phyloP scores from a whole-genome alignment of 2,329 filamentous ascomycete genomes.

The Aureobasidium vineae region DNA sequence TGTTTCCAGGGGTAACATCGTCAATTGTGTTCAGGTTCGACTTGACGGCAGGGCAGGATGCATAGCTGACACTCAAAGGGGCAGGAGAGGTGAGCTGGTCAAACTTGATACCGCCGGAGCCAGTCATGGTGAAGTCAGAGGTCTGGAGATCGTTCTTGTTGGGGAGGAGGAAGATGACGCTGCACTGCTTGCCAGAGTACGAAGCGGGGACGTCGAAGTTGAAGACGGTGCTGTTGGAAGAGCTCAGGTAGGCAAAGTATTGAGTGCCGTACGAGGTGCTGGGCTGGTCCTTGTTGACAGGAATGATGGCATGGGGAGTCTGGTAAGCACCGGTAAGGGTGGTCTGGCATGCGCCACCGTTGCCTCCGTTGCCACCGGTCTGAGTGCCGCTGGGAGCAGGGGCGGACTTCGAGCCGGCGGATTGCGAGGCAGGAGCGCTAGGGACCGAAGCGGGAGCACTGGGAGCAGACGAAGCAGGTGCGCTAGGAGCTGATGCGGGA shows the following conservation, averaged over 20 bases:
- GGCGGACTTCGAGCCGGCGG: neutral
- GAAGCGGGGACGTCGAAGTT: slow-evolving; percentile 48
- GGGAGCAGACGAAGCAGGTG: neutral
- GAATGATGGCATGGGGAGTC: slow-evolving; percentile 40
- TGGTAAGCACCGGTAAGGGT: slow-evolving; percentile 39
- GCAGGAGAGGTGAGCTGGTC: slow-evolving; percentile 32
- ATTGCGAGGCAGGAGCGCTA: neutral
- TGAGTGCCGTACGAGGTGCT: slow-evolving; percentile 43
- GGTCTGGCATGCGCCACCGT: slow-evolving; percentile 32
- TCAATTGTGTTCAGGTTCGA: neutral
- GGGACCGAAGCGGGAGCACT: neutral
- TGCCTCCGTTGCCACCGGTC: neutral
- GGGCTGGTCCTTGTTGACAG: slow-evolving; percentile 41
- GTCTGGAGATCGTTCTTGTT: slow-evolving; percentile 38
- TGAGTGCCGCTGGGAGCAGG: slow-evolving; percentile 11
- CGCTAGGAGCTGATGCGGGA: neutral
- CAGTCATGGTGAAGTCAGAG: slow-evolving; percentile 40
- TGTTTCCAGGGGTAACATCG: slow-evolving; percentile 33
- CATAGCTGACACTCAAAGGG: slow-evolving; percentile 31
- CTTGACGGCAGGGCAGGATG: slow-evolving; percentile 26
- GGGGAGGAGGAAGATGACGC: slow-evolving; percentile 50
- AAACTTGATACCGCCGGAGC: slow-evolving; percentile 42
- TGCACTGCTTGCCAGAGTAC: slow-evolving; percentile 47
- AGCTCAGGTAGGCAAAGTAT: slow-evolving; percentile 44
- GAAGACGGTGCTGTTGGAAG: slow-evolving; percentile 44